A percentile compares a stretch with the other conserved stretches of the same genome.
phyloP scores from a whole-genome alignment of 106 monocot genomes.

The Apostasia ramifera region DNA sequence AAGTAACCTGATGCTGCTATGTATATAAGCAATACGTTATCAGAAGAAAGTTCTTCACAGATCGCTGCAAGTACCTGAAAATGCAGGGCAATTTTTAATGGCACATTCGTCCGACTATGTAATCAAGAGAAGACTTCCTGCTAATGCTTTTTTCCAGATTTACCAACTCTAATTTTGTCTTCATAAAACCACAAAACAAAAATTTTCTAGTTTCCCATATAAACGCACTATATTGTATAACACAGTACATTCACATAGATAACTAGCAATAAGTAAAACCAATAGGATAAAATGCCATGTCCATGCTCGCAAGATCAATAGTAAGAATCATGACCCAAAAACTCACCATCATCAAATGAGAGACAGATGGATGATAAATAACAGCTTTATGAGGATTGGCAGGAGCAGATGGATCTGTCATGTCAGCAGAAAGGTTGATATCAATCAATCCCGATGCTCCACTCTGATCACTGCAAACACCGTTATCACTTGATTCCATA shows the following conservation, averaged over 20 bases:
- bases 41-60: conserved; percentile 71
- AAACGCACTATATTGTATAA: background rate
- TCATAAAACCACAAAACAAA: background rate
- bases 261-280: background rate
- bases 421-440: conserved; percentile 78
- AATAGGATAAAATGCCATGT: conserved; percentile 3
- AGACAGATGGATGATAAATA: conserved; percentile 71
- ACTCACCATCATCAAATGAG: conserved; percentile 83
- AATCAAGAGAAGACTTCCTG: background rate
- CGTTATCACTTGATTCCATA: conserved; percentile 52
- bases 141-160: background rate
- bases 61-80: conserved; percentile 71
- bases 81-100: background rate
- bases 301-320: background rate
- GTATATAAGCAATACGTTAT: conserved; percentile 73
- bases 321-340: background rate
- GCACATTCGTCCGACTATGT: background rate
- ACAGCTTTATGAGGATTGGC: conserved; percentile 78
- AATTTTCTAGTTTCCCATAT: background rate
- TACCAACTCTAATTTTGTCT: background rate
- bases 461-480: conserved; percentile 65
- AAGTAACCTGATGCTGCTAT: conserved; percentile 84
- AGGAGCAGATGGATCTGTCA: conserved; percentile 79
- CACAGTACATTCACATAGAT: background rate
- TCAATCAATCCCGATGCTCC: conserved; percentile 82